These are phyloP conservation scores for Pichia kudriavzevii DNA, from an alignment of 1,139 yeast genomes.

Conservation along the genomic window DNA sequence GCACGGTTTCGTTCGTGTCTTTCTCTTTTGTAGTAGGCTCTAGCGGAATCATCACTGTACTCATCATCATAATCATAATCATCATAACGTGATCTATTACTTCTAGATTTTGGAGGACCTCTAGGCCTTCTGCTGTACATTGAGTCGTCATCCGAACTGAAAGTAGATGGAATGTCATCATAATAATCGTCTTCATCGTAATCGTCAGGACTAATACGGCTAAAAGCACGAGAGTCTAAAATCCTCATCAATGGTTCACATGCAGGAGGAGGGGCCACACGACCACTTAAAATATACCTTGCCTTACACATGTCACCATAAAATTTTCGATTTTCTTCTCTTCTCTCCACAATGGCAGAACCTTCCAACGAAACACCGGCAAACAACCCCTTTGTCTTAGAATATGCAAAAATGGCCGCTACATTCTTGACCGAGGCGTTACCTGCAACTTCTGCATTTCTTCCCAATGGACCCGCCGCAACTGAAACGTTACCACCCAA, in stretches of 20 bases:
- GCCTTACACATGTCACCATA: slow-evolving; percentile 88
- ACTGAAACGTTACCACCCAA: slow-evolving; percentile 92
- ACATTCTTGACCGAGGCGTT: slow-evolving; percentile 84
- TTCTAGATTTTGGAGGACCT: slow-evolving; percentile 6
- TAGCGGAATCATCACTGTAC: slow-evolving; percentile 22
- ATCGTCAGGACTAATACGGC: slow-evolving; percentile 44
- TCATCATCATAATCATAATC: slow-evolving; percentile 34
- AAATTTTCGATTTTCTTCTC: slow-evolving; percentile 93
- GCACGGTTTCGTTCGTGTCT: slow-evolving; percentile 8
- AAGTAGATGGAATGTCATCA: slow-evolving; percentile 68
- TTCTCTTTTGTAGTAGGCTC: slow-evolving; percentile 17
- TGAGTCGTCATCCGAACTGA: slow-evolving; percentile 39
- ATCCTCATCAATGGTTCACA: slow-evolving; percentile 84
- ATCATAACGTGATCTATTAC: slow-evolving; percentile 35
- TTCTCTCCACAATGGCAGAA: slow-evolving; percentile 86
- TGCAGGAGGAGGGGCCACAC: slow-evolving; percentile 89
- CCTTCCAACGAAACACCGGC: slow-evolving; percentile 98
- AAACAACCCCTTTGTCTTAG: slow-evolving; percentile 92
- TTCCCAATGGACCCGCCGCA: slow-evolving; percentile 98
- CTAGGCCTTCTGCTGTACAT: slow-evolving; percentile 17
- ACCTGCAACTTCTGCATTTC: slow-evolving; percentile 98
- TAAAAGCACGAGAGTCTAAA: slow-evolving; percentile 78
- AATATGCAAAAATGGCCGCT: slow-evolving; percentile 87
- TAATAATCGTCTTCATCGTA: slow-evolving; percentile 56
- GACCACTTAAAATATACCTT: slow-evolving; percentile 70